A percentile compares a stretch with the other conserved stretches of the same genome.
These are phyloP conservation scores for Aspergillus olivimuriae DNA, from an alignment of 495 filamentous ascomycete genomes.

Conservation along the genomic window DNA sequence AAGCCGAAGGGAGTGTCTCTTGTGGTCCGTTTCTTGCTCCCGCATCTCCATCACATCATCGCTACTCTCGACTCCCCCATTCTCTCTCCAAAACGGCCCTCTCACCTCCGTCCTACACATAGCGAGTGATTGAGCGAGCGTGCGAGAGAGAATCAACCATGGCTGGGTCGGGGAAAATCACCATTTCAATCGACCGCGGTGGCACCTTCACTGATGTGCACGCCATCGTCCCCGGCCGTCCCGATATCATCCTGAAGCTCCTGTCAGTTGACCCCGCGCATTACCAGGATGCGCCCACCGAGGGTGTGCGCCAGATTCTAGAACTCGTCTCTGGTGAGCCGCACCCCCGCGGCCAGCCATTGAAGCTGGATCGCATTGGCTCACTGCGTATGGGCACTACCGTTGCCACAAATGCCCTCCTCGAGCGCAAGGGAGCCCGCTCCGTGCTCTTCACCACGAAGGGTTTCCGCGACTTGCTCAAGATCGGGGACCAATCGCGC, in stretches of 20 bases:
- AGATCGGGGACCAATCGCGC: slow-evolving; percentile 79
- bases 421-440: slow-evolving; percentile 90
- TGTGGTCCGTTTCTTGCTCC: too few relatives aligned
- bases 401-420: slow-evolving; percentile 82
- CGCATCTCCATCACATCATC: too few relatives aligned
- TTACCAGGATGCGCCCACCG: slow-evolving; percentile 82
- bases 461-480: slow-evolving; percentile 87
- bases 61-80: too few relatives aligned
- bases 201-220: slow-evolving; percentile 63
- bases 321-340: slow-evolving; percentile 69
- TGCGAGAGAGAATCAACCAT: slow-evolving; percentile 11
- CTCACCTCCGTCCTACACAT: too few relatives aligned
- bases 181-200: slow-evolving; percentile 48
- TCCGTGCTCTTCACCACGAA: slow-evolving; percentile 88
- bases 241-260: slow-evolving; percentile 79
- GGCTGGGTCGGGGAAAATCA: slow-evolving; percentile 30
- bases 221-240: slow-evolving; percentile 46
- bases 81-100: background rate
- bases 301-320: slow-evolving; percentile 86
- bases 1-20: too few relatives aligned
- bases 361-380: slow-evolving; percentile 79
- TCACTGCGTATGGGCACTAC: slow-evolving; percentile 88
- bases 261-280: slow-evolving; percentile 87
- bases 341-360: slow-evolving; percentile 70
- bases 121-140: too few relatives aligned